These are phyloP conservation scores for Umbelopsis isabellina DNA, from an alignment of 192 early-diverging fungal species.

Conservation along the genomic window DNA sequence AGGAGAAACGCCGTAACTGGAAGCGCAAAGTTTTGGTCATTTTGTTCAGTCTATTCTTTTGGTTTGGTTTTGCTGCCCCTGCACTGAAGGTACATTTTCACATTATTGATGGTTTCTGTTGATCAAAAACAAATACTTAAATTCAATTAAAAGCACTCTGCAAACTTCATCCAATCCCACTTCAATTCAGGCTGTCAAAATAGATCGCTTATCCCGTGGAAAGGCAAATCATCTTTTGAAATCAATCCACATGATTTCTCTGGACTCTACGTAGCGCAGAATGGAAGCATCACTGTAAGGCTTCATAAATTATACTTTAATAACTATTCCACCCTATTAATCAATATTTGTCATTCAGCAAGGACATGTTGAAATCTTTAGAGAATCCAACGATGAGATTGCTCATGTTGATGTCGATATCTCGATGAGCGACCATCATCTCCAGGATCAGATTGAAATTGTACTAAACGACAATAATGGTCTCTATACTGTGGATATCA, in stretches of 20 bases:
- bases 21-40: not conserved
- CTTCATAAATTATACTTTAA: not conserved
- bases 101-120: no score
- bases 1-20: not conserved
- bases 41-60: not conserved
- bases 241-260: not conserved
- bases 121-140: no score
- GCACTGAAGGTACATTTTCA: no score
- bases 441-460: conserved; percentile 1
- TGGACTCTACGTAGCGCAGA: not conserved
- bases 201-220: not conserved
- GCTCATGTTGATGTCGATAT: conserved; percentile 2
- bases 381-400: not conserved
- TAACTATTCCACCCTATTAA: not conserved
- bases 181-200: not conserved
- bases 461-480: not conserved
- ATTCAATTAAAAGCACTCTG: no score
- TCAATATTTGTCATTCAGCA: not conserved
- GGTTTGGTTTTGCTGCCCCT: not conserved
- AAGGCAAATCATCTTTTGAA: not conserved
- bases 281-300: not conserved
- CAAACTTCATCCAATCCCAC: not conserved
- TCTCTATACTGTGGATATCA: not conserved
- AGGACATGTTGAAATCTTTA: not conserved
- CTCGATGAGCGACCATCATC: not conserved